A percentile compares a stretch with the other conserved stretches of the same genome.
phyloP scores from a whole-genome alignment of 345 rosid species.

The Angophora floribunda region DNA sequence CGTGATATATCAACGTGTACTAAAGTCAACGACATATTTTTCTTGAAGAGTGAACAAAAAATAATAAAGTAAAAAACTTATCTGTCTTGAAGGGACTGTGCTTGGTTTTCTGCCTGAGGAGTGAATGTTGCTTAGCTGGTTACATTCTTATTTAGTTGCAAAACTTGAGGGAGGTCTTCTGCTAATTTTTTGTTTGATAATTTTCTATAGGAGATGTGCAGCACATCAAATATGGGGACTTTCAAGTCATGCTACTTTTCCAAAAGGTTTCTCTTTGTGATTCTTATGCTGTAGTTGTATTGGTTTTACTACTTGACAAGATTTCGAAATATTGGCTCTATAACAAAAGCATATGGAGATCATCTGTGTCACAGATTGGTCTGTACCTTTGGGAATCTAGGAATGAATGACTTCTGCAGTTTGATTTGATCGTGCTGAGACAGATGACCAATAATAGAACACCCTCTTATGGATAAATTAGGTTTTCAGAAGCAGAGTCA shows the following conservation, averaged over 20 bases:
- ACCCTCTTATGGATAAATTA: neutral
- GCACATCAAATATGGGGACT: neutral
- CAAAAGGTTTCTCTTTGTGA: neutral
- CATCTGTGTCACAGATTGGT: neutral
- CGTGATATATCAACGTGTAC: neutral
- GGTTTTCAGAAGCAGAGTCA: neutral
- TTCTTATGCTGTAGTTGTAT: neutral
- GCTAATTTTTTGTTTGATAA: neutral
- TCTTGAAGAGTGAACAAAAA: neutral
- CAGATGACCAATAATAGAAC: neutral
- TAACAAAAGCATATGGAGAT: neutral
- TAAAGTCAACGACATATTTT: neutral
- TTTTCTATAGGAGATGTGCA: neutral
- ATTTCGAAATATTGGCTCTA: neutral
- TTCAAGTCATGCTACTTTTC: neutral
- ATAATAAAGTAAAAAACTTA: too few species aligned
- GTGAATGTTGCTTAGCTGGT: neutral
- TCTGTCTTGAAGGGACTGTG: neutral
- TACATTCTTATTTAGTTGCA: neutral
- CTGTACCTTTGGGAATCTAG: neutral
- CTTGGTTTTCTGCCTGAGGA: neutral
- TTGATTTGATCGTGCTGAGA: neutral
- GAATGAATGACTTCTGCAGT: neutral
- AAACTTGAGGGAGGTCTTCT: neutral
- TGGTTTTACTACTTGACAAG: neutral